These are phyloP conservation scores for Scheffersomyces insectosa DNA, from an alignment of 1,139 yeast species.

Conservation along the genomic window DNA sequence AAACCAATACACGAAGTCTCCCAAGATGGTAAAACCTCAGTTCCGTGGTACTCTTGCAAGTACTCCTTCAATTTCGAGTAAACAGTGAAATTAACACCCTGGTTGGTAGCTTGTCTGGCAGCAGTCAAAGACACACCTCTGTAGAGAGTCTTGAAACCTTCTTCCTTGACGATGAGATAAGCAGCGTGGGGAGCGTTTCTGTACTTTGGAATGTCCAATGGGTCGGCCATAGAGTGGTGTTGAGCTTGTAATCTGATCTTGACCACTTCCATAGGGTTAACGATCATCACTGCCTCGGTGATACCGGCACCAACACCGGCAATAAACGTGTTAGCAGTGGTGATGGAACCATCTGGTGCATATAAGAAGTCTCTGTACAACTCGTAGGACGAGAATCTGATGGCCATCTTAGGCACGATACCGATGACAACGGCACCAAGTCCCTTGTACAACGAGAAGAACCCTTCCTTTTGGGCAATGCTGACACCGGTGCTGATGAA, in stretches of 20 bases:
- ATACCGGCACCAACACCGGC: constrained; percentile 98
- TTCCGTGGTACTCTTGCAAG: constrained; percentile 65
- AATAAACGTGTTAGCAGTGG: constrained; percentile 72
- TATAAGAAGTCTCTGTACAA: constrained; percentile 73
- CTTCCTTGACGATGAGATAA: constrained; percentile 81
- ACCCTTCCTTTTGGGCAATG: constrained; percentile 79
- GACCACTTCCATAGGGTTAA: constrained; percentile 96
- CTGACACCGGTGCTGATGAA: constrained; percentile 78
- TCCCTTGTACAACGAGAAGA: constrained; percentile 89
- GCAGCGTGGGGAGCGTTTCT: constrained; percentile 93
- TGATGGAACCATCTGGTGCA: constrained; percentile 65
- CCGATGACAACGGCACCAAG: constrained; percentile 97
- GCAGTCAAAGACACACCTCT: constrained; percentile 96
- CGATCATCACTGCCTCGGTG: constrained; percentile 93
- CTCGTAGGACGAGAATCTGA: constrained; percentile 92
- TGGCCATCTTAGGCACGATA: constrained; percentile 97
- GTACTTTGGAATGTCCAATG: constrained; percentile 79
- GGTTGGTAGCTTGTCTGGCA: constrained; percentile 97
- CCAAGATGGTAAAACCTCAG: constrained; percentile 80
- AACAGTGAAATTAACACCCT: constrained; percentile 97
- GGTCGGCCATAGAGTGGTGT: constrained; percentile 85
- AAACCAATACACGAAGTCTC: constrained; percentile 92
- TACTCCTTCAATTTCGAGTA: constrained; percentile 80
- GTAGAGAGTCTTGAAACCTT: constrained; percentile 85
- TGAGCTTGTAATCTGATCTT: constrained; percentile 96